A percentile compares a stretch with the other conserved stretches of the same genome.
phyloP scores from a whole-genome alignment of 1,284 basidiomycete species.

The Somion occarium region DNA sequence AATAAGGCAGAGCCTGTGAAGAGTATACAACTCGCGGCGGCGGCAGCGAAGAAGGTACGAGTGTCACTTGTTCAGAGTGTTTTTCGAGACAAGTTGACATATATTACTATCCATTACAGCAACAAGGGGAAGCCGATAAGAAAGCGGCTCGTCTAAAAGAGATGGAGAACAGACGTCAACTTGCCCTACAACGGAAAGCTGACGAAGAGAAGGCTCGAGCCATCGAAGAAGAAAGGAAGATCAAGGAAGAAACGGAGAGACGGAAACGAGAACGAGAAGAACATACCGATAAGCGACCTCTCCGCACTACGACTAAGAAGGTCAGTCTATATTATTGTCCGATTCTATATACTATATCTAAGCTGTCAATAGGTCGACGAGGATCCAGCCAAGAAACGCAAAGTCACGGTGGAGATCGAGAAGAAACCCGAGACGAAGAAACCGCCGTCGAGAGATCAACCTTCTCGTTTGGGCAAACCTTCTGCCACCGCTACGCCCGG shows the following conservation, averaged over 20 bases:
- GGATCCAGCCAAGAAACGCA: slow-evolving; percentile 67
- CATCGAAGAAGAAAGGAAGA: slow-evolving; percentile 63
- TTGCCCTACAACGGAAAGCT: slow-evolving; percentile 67
- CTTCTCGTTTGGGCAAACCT: slow-evolving; percentile 21
- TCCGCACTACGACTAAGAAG: slow-evolving; percentile 53
- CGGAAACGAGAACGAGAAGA: slow-evolving; percentile 76
- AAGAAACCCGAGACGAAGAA: slow-evolving; percentile 61
- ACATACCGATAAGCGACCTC: slow-evolving; percentile 57
- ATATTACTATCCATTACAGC: slow-evolving; percentile 39
- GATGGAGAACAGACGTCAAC: slow-evolving; percentile 73
- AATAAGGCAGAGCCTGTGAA: slow-evolving; percentile 68
- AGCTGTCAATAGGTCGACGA: slow-evolving; percentile 30
- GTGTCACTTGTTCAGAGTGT: not conserved
- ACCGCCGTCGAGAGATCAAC: slow-evolving; percentile 39
- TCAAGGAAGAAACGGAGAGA: slow-evolving; percentile 65
- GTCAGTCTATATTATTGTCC: slow-evolving; percentile 26
- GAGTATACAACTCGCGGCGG: slow-evolving; percentile 77
- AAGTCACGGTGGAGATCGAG: slow-evolving; percentile 45
- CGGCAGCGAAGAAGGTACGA: slow-evolving; percentile 79
- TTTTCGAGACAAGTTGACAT: not conserved
- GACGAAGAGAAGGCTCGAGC: slow-evolving; percentile 69
- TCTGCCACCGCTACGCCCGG: slow-evolving; percentile 10
- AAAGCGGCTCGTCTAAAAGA: slow-evolving; percentile 71
- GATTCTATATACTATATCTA: not conserved
- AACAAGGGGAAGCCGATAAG: slow-evolving; percentile 82